phyloP scores from a whole-genome alignment of 2,329 filamentous ascomycete species.

The Geosmithia morbida region DNA sequence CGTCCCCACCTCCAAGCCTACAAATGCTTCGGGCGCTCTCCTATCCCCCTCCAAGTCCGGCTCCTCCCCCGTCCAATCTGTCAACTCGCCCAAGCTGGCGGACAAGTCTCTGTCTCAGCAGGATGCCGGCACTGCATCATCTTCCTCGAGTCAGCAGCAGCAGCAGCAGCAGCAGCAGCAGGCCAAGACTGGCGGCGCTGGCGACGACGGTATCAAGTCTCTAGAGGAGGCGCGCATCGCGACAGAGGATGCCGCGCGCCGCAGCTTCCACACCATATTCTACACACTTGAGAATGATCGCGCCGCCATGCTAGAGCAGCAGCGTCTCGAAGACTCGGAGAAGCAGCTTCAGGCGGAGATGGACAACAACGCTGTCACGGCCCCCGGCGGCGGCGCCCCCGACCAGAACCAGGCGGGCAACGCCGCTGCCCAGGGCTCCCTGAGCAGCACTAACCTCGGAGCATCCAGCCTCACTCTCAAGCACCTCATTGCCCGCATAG shows the following conservation, averaged over 20 bases:
- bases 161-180: background rate
- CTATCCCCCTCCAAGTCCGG: constrained; percentile 58
- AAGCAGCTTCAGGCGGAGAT: constrained; percentile 93
- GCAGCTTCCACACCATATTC: constrained; percentile 85
- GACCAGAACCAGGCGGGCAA: constrained; percentile 31
- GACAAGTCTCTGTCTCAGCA: constrained; percentile 23
- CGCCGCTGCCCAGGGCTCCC: constrained; percentile 49
- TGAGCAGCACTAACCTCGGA: constrained; percentile 88
- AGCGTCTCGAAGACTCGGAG: constrained; percentile 91
- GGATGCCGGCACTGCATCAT: background rate
- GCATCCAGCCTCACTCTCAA: constrained; percentile 93
- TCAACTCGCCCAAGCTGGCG: constrained; percentile 41
- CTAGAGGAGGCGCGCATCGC: constrained; percentile 84
- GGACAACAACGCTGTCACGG: constrained; percentile 46
- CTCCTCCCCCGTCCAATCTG: constrained; percentile 49
- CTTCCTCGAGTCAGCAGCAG: too few relatives aligned
- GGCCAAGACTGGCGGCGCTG: constrained; percentile 36
- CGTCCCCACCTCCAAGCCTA: constrained; percentile 33
- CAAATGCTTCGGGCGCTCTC: constrained; percentile 37
- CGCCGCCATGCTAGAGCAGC: constrained; percentile 94
- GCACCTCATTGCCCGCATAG: constrained; percentile 90
- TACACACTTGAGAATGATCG: constrained; percentile 92
- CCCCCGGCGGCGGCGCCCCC: constrained; percentile 31
- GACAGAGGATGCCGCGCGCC: constrained; percentile 77
- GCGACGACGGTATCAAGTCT: constrained; percentile 84